A percentile compares a stretch with the other conserved stretches of the same genome.
These are phyloP conservation scores for Eucalyptus polybractea DNA, from an alignment of 345 rosid species.

Conservation along the genomic window DNA sequence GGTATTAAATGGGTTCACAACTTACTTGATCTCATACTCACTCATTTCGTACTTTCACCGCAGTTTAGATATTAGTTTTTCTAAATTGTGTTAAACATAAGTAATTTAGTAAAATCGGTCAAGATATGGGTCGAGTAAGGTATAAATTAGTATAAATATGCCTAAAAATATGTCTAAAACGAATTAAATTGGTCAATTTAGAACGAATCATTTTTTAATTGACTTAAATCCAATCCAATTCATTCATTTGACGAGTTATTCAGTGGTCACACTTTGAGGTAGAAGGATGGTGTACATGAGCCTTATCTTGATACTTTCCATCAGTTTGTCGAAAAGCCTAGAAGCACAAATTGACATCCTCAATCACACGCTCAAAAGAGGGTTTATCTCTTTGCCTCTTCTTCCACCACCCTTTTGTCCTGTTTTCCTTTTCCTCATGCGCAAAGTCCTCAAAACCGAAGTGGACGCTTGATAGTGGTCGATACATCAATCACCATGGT, in stretches of 20 bases:
- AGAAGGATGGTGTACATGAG: background rate
- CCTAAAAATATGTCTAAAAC: background rate
- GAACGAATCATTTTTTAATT: no score
- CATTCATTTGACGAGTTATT: background rate
- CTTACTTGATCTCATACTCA: background rate
- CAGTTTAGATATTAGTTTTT: background rate
- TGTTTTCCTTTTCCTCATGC: background rate
- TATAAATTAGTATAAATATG: no score
- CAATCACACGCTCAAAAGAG: background rate
- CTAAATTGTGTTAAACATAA: no score
- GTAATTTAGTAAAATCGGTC: no score
- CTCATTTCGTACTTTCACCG: no score
- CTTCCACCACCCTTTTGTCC: background rate
- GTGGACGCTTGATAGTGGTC: background rate
- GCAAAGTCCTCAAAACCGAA: background rate
- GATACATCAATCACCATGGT: background rate
- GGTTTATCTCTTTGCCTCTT: background rate
- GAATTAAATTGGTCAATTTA: background rate
- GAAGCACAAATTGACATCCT: background rate
- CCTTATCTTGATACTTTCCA: background rate
- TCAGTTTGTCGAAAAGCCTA: background rate
- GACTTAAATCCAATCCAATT: background rate
- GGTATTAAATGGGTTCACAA: no score
- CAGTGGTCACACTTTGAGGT: background rate
- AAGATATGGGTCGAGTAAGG: rapidly evolving